Evolutionary conservation across 805 yeast genomes (phyloP), one percentile per base, ranked within the genome.

Genomic region (Trichomonascus vanleenenianus): DNA sequence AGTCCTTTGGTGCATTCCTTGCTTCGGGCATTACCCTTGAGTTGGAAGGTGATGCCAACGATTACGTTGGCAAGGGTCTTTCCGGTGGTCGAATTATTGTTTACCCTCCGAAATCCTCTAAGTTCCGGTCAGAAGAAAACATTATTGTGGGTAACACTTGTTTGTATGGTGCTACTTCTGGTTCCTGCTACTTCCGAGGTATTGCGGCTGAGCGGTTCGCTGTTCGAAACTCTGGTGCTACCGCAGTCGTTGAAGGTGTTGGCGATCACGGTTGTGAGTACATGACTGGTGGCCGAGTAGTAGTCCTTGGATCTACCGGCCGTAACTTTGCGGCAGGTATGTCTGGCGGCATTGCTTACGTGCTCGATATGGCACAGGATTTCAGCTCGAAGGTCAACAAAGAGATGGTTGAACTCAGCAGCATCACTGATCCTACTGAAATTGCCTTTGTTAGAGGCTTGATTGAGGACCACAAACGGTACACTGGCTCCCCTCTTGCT

Each of bases 241-340:
- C 83, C 46, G 93, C 95, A 53, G 97, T 93, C 51, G 88, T 87
- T 54, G 98, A 91, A 68, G 96, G 96, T 61, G 82, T 85, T 53
- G 98, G 98, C 72, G 96, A 91, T 66, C 97, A 91, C 65, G 98
- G 98, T 43, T 91, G 97, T 71, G 98, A 91, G 70, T 91, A 91
- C 71, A 91, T 91, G 98, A 89, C 97, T 56, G 97, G 98, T 65
- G 98, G 98, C 64, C 80, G 97, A 59, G 96, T 93, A 51, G 87
- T 91, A 61, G 88, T 91, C 40, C 76, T 91, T 56, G 96, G 97
- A 40, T 70, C 80, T 49, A 85, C 96, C 58, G 97, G 96, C 48
- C 79, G 97, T 52, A 83, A 88, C 73, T 85, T 85, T 64, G 96
- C 81, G 50, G 96, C 98, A 46, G 98, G 98, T 73, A 93, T 93